phyloP scores from a whole-genome alignment of 2,329 filamentous ascomycete genomes.

The Xylariales sp. region DNA sequence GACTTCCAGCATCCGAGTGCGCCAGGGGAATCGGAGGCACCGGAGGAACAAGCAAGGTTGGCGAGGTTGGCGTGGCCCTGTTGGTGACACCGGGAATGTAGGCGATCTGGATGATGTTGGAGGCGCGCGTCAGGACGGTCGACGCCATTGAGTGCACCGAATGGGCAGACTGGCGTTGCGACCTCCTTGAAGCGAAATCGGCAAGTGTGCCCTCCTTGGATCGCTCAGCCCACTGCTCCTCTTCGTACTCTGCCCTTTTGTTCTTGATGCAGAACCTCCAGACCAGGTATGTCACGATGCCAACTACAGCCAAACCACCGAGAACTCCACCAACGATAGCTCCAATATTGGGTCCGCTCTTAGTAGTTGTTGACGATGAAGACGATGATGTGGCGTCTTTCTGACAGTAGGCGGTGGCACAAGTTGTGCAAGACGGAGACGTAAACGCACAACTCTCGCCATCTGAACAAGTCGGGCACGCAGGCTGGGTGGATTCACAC shows the following conservation, averaged over 20 bases:
- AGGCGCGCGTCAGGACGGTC: slow-evolving; percentile 90
- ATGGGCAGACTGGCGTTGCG: slow-evolving; percentile 72
- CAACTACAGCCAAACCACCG: slow-evolving; percentile 74
- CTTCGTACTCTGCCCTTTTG: slow-evolving; percentile 60
- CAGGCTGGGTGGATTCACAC: slow-evolving; percentile 36
- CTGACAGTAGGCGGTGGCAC: slow-evolving; percentile 43
- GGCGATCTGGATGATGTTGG: slow-evolving; percentile 98
- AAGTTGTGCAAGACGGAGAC: slow-evolving; percentile 38
- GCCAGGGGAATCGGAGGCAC: slow-evolving; percentile 84
- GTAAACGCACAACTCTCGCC: slow-evolving; percentile 41
- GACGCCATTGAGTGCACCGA: slow-evolving; percentile 91
- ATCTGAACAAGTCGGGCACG: slow-evolving; percentile 40
- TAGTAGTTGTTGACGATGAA: slow-evolving; percentile 13
- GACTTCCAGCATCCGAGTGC: slow-evolving; percentile 53
- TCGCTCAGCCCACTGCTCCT: slow-evolving; percentile 56
- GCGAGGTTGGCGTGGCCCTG: slow-evolving; percentile 78
- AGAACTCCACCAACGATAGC: slow-evolving; percentile 90
- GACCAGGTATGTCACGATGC: slow-evolving; percentile 71
- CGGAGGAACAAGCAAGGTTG: slow-evolving; percentile 77
- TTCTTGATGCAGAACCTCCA: slow-evolving; percentile 87
- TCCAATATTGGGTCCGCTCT: slow-evolving; percentile 65
- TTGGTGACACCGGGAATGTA: slow-evolving; percentile 98
- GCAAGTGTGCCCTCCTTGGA: slow-evolving; percentile 29
- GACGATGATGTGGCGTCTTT: slow-evolving; percentile 13
- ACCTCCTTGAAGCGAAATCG: slow-evolving; percentile 41